phyloP scores from a whole-genome alignment of 2,329 filamentous ascomycete genomes.

The Diaporthe aspalathi region DNA sequence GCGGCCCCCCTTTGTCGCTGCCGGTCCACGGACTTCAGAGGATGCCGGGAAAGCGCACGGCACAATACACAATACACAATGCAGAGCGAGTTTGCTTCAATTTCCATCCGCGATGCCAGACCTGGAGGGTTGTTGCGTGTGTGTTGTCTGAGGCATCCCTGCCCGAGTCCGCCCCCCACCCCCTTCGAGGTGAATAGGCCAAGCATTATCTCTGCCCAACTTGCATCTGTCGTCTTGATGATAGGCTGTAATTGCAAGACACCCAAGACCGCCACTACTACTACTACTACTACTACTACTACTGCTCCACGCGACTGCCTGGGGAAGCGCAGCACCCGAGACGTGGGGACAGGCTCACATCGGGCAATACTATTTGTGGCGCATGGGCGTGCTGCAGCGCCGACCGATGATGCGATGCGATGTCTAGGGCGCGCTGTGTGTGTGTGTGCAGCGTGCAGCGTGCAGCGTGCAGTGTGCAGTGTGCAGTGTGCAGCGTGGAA shows the following conservation, averaged over 20 bases:
- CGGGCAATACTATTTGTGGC: constrained; percentile 17
- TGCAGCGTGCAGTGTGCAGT: not conserved
- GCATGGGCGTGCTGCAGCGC: constrained; percentile 22
- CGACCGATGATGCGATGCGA: constrained; percentile 25
- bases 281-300: too few species aligned
- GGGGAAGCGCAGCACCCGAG: not conserved
- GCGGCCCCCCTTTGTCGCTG: not conserved
- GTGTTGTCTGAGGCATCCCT: constrained; percentile 4
- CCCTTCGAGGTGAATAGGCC: not conserved
- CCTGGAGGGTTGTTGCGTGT: not conserved
- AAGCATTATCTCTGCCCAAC: not conserved
- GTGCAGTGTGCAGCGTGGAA: constrained; percentile 11
- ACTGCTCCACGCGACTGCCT: too few species aligned
- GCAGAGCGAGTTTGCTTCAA: constrained; percentile 10
- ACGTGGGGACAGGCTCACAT: constrained; percentile 12
- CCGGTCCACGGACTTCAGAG: constrained; percentile 8
- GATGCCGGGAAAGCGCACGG: not conserved
- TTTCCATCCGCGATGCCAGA: constrained; percentile 25
- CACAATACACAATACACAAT: constrained; percentile 10
- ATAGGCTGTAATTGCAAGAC: not conserved
- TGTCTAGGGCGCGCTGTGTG: constrained; percentile 7
- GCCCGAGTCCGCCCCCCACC: not conserved
- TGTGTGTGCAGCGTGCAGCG: not conserved
- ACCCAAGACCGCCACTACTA: too few species aligned
- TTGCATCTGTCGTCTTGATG: not conserved